Evolutionary conservation across 73 alveolate species (phyloP).

Genomic region (Paramecium caudatum): DNA sequence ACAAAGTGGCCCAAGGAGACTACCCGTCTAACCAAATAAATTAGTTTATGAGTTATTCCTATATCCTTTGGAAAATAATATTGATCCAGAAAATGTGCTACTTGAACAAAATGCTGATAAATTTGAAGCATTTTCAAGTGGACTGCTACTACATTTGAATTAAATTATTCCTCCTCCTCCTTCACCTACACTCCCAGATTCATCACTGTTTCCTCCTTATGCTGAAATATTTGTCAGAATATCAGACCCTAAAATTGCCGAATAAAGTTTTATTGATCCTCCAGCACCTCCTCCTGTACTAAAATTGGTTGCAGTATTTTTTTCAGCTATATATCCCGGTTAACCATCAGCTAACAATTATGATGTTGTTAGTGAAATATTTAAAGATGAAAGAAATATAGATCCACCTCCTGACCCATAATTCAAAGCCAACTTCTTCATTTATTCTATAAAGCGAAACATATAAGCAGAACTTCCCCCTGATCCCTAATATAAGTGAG

Average conservation of each 20-base stretch:
- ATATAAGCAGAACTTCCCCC: constrained; percentile 39
- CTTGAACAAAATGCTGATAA: background rate
- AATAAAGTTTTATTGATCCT: constrained; percentile 11
- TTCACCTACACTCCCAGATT: background rate
- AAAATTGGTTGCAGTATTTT: background rate
- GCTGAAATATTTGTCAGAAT: background rate
- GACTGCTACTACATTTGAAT: background rate
- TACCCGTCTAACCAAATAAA: constrained; percentile 3
- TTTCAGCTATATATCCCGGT: background rate
- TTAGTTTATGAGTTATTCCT: background rate
- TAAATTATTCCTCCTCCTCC: constrained; percentile 58
- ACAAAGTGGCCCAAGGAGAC: background rate
- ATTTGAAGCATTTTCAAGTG: background rate
- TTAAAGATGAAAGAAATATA: background rate
- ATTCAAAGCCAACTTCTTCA: background rate
- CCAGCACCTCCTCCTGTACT: constrained; percentile 70
- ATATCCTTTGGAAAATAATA: background rate
- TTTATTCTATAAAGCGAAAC: background rate
- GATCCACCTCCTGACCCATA: constrained; percentile 46
- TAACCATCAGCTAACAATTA: background rate
- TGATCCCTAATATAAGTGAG: constrained; percentile 12
- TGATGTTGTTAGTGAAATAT: background rate
- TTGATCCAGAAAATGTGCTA: background rate
- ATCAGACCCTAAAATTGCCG: background rate
- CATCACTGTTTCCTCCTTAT: constrained; percentile 7